Conservation (phyloP, 345 rosid species). For the Cochlearia excelsa region DNA sequence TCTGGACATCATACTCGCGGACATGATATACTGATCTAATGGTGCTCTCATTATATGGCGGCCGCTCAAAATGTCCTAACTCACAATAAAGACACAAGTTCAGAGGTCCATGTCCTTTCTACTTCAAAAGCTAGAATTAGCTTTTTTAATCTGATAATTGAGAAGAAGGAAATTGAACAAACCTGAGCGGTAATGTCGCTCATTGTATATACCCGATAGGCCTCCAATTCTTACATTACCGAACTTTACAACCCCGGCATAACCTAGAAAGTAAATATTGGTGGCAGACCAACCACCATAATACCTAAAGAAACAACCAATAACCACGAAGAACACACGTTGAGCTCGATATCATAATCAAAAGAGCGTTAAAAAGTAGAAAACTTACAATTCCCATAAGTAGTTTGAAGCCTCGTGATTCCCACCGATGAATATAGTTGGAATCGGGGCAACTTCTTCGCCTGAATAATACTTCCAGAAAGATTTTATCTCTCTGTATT, state of each 20-base stretch:
- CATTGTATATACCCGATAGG: slow-evolving; percentile 82
- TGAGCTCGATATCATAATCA: slow-evolving; percentile 1
- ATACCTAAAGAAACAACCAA: slow-evolving; percentile 46
- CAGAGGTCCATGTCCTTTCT: background rate
- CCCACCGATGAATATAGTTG: slow-evolving; percentile 92
- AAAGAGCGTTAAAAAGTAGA: background rate
- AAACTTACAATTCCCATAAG: slow-evolving; percentile 83
- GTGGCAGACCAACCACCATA: slow-evolving; percentile 97
- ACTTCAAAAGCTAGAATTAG: background rate
- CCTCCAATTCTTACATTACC: slow-evolving; percentile 88
- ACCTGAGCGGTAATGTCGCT: slow-evolving; percentile 61
- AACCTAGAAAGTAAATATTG: slow-evolving; percentile 78
- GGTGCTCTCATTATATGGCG: slow-evolving; percentile 66
- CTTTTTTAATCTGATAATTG: background rate
- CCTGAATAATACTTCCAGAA: slow-evolving; percentile 95
- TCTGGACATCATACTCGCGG: slow-evolving; percentile 86
- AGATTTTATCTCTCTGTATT: slow-evolving; percentile 74
- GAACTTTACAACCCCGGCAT: slow-evolving; percentile 79
- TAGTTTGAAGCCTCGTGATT: slow-evolving; percentile 98
- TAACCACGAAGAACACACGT: slow-evolving; percentile 13
- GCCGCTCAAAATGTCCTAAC: slow-evolving; percentile 81
- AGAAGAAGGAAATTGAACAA: slow-evolving; percentile 16
- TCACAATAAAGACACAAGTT: background rate
- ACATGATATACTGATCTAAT: slow-evolving; percentile 81
- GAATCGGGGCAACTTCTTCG: slow-evolving; percentile 71